Percentiles rank a stretch among this genome's conserved stretches.
phyloP scores from a whole-genome alignment of 768 basidiomycete genomes.

The Lentinula sp. region DNA sequence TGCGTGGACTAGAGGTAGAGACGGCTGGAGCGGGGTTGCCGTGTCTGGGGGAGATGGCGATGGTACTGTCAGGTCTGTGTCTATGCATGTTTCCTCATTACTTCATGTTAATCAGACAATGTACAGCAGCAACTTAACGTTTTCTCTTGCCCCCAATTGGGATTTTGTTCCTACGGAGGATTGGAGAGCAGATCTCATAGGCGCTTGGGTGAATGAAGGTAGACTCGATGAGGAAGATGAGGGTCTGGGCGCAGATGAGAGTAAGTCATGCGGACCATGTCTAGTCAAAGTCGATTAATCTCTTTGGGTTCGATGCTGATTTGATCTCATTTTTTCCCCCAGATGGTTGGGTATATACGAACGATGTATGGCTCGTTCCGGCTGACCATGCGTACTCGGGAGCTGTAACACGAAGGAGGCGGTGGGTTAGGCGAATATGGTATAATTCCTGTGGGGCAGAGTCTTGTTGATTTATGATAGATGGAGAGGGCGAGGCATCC shows the following conservation, averaged over 20 bases:
- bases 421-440: slow-evolving; percentile 73
- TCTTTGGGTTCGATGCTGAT: neutral
- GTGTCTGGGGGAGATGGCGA: slow-evolving; percentile 22
- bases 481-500: neutral
- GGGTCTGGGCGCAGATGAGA: slow-evolving; percentile 18
- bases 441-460: slow-evolving; percentile 21
- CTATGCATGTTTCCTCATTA: neutral
- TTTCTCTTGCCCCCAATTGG: slow-evolving; percentile 72
- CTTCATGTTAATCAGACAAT: neutral
- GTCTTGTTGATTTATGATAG: neutral
- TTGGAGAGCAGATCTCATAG: slow-evolving; percentile 64
- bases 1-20: slow-evolving; percentile 66
- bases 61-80: slow-evolving; percentile 59
- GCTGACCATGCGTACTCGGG: slow-evolving; percentile 30
- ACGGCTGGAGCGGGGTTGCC: slow-evolving; percentile 62
- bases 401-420: slow-evolving; percentile 56
- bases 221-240: neutral
- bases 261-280: slow-evolving; percentile 8
- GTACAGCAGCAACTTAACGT: slow-evolving; percentile 72
- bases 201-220: slow-evolving; percentile 38
- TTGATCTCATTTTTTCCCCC: neutral
- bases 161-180: slow-evolving; percentile 69
- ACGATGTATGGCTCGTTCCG: slow-evolving; percentile 66
- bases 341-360: slow-evolving; percentile 83
- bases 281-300: neutral